A percentile compares a stretch with the other conserved stretches of the same genome.
Evolutionary conservation across 352 stramenopile genomes (phyloP).

Genomic region (Pythium dissimile): DNA sequence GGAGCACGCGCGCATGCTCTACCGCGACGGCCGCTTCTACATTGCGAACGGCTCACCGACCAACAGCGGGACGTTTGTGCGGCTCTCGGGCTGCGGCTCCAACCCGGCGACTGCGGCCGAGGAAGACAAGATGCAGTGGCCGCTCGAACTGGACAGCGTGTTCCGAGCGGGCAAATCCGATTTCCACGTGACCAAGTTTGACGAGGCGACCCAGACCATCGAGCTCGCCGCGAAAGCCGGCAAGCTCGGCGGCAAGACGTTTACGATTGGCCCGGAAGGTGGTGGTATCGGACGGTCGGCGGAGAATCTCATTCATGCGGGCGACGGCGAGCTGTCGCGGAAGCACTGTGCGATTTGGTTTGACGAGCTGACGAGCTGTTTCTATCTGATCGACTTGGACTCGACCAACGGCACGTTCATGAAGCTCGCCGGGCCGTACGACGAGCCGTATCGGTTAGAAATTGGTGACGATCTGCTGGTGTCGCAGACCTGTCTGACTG

Average conservation of each 20-base stretch:
- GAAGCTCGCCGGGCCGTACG: slow-evolving; percentile 92
- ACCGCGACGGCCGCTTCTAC: slow-evolving; percentile 60
- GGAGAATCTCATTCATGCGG: slow-evolving; percentile 91
- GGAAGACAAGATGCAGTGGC: slow-evolving; percentile 78
- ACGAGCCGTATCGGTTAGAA: slow-evolving; percentile 89
- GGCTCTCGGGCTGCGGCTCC: slow-evolving; percentile 37
- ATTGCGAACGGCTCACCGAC: slow-evolving; percentile 41
- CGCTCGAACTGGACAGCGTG: slow-evolving; percentile 46
- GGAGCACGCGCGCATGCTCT: slow-evolving; percentile 59
- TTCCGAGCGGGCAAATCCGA: slow-evolving; percentile 84
- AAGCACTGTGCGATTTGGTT: slow-evolving; percentile 94
- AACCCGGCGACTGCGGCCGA: slow-evolving; percentile 27
- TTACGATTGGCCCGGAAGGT: slow-evolving; percentile 83
- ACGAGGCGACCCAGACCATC: slow-evolving; percentile 49
- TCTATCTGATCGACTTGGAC: slow-evolving; percentile 83
- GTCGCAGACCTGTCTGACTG: slow-evolving; percentile 94
- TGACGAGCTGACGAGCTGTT: slow-evolving; percentile 66
- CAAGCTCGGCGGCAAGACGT: slow-evolving; percentile 67
- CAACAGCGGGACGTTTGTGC: slow-evolving; percentile 66
- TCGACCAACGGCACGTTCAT: slow-evolving; percentile 96
- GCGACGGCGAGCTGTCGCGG: slow-evolving; percentile 93
- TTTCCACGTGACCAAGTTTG: slow-evolving; percentile 60
- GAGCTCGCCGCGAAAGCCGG: slow-evolving; percentile 56
- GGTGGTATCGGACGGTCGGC: slow-evolving; percentile 81
- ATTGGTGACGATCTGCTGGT: slow-evolving; percentile 96